Evolutionary conservation across 2,329 filamentous ascomycete genomes (phyloP), one percentile per base, ranked within the genome.

Genomic region (Fusarium robinianum): DNA sequence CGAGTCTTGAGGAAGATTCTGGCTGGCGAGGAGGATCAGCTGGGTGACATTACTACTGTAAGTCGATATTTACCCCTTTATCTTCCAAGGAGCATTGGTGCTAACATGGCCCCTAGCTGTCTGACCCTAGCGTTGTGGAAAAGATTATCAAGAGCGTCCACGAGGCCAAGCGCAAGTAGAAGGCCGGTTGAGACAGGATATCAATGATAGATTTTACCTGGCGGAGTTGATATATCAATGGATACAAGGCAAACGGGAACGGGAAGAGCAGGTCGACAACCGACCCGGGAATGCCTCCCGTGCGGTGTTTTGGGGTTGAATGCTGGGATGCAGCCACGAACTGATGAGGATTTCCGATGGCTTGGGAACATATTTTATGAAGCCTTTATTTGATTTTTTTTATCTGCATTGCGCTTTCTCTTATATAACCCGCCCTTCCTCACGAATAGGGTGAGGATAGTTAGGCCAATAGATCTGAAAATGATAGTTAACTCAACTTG

Each of bases 1-100:
- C 85, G 94, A 55, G 95, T 99, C 65, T 73, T 99, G 75, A 82
- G 94, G 63, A 99, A 99, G 88, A 95, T 99, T 64, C 73, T 99
- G 59, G 91, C 91, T 11, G 92, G 92, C 23, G 94, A 99, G 76
- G 92, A 96, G 72, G 94, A 99, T 69, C 91, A 95, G 72, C 78
- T 99, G 40, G 94, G 94, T 61, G 94, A 99, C 65, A 95, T 79
- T 23, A 88, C 88, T 14, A 97, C 94, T 57, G 89, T 95, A 78
- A 75, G 87, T 76, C 47, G 10, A 21, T 12, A 5, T 8, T 1
- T 15, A 6, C 22, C 6, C 7, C 3, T 15, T 5, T n/a, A 6
- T 16, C 18, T 4, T 11, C 10, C 19, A 12, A n/a, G 8, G 12
- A 11, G 14, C 8, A 8, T 8, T 12, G 17, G 31, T 38, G 21